phyloP scores from a whole-genome alignment of 2,329 filamentous ascomycete genomes.

The Plenodomus lindquistii region DNA sequence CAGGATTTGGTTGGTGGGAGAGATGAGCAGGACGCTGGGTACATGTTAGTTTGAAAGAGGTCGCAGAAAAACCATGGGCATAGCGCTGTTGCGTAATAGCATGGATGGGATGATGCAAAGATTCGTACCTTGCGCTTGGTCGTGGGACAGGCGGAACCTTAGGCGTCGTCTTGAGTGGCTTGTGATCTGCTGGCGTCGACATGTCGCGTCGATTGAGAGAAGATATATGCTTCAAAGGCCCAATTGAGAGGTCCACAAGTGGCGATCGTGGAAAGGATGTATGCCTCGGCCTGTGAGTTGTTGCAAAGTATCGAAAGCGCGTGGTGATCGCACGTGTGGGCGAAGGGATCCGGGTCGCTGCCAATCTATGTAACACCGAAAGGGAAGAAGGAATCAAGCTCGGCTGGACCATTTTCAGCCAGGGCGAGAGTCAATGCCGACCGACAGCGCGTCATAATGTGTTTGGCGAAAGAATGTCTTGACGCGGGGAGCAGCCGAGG shows the following conservation, averaged over 20 bases:
- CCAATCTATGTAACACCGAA: background rate
- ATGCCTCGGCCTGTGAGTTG: background rate
- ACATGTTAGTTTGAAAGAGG: background rate
- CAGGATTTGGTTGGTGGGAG: conserved; percentile 82
- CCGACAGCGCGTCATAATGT: conserved; percentile 23
- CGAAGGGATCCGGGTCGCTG: background rate
- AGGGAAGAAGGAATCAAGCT: conserved; percentile 1
- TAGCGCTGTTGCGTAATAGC: background rate
- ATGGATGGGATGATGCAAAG: background rate
- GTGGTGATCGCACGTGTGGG: background rate
- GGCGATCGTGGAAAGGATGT: too few relatives aligned
- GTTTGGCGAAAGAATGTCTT: conserved; percentile 14
- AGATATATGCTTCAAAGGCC: background rate
- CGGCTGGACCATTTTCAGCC: conserved; percentile 32
- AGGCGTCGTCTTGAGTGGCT: conserved; percentile 31
- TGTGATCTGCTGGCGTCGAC: conserved; percentile 39
- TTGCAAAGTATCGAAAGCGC: background rate
- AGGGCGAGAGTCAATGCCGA: conserved; percentile 10
- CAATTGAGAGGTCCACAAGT: background rate
- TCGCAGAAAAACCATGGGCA: background rate
- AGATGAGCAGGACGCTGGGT: conserved; percentile 77
- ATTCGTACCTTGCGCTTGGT: conserved; percentile 64
- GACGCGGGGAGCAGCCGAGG: conserved; percentile 43
- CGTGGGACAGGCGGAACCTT: conserved; percentile 55
- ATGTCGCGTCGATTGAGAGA: conserved; percentile 32